Base-by-base conservation (phyloP, 805 yeast species). In the Lachancea sp. region DNA sequence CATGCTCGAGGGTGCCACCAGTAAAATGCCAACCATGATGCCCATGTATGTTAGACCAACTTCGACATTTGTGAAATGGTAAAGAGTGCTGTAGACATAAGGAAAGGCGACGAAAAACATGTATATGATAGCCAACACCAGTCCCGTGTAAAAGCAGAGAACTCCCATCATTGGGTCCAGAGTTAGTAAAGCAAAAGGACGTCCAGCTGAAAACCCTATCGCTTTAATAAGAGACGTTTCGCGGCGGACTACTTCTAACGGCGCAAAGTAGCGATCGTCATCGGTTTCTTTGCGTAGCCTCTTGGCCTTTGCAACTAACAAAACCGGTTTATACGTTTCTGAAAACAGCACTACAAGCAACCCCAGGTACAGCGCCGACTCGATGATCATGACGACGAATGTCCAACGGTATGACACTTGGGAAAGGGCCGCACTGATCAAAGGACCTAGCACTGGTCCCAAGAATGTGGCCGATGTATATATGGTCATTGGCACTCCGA, bases 391-490 rank as follows among this genome's bases (percentile, higher is more conserved):
- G 7, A 78, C 72, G 50, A 74, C 74, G 51, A 82, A 83, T 12
- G 79, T 74, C 92, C 92, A 84, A 56, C 81, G 70, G 78, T 84
- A 83, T 34, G 65, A 54, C 19, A 61, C 53, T 33, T 69, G 56
- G 38, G 72, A 65, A 13, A 74, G 66, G 16, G 74, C 77, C 24
- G 78, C 78, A 36, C 80, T 77, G 2, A 79, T 65, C 4, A 80
- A 56, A 0, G 89, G 89, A 0, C 86, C 86, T 17, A 80, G 51
- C 1, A 80, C 71, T 2, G 92, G 90, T 0, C 90, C 92, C 31
- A 77, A 54, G 41, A 80, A 73, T 2, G 86, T 85, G 2, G 79
- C 70, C 13, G 80, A 64, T 0, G 84, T 70, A 51, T 74, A 83
- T 4, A 80, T 61, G 3, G 85, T 75, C 75, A 84, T 72, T 2